Percentiles rank a stretch among this genome's conserved stretches.
Conservation (phyloP, 2,329 filamentous ascomycete genomes). For the Trichophaea hybrida region DNA sequence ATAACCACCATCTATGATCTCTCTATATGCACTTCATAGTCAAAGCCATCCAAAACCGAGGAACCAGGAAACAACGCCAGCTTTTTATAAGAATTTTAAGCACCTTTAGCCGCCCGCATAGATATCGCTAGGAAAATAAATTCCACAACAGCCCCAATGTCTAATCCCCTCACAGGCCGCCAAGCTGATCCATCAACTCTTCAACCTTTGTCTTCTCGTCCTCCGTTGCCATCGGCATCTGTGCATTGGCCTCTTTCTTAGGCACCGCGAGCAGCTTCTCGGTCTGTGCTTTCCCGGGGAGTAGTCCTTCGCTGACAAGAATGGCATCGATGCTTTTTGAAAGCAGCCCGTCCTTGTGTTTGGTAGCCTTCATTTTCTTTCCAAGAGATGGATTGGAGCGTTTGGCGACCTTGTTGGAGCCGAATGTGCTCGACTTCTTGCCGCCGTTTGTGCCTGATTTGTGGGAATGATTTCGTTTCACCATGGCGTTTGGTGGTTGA, state of each 20-base stretch:
- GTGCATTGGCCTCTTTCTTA: background rate
- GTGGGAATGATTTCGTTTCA: background rate
- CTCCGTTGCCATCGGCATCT: background rate
- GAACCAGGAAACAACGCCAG: background rate
- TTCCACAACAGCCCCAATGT: background rate
- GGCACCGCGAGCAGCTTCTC: background rate
- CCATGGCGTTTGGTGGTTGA: background rate
- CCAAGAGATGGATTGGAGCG: background rate
- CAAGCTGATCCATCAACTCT: background rate
- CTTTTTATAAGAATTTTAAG: background rate
- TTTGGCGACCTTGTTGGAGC: background rate
- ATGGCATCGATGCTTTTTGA: background rate
- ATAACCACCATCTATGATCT: background rate
- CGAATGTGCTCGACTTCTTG: background rate
- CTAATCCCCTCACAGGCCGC: background rate
- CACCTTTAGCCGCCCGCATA: background rate
- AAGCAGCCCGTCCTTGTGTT: background rate
- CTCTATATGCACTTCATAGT: background rate
- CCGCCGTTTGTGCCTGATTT: background rate
- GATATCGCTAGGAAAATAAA: background rate
- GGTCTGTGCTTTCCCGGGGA: background rate
- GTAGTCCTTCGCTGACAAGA: background rate
- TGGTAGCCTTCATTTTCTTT: background rate
- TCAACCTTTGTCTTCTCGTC: background rate
- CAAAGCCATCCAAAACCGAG: background rate